Evolutionary conservation across 1,284 basidiomycete species (phyloP).

Genomic region (Moniliophthora roreri): DNA sequence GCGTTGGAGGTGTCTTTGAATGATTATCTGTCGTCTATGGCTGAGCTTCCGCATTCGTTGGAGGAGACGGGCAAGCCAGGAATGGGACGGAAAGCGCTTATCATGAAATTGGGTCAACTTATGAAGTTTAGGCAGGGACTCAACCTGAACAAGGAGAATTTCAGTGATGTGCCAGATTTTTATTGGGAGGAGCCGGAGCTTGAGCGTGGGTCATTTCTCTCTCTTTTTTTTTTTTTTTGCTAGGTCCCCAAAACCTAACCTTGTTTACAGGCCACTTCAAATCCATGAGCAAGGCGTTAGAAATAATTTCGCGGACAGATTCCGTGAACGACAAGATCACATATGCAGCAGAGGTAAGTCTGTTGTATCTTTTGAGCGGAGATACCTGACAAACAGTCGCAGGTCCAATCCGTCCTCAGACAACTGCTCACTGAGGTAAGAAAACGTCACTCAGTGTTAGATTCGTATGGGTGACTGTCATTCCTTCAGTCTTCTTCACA

Average conservation of each 20-base stretch:
- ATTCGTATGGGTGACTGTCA: constrained; percentile 5
- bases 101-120: constrained; percentile 85
- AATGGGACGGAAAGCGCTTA: constrained; percentile 73
- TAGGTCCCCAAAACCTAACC: not conserved
- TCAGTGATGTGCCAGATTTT: constrained; percentile 86
- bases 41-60: constrained; percentile 72
- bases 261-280: constrained; percentile 71
- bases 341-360: constrained; percentile 80
- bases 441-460: constrained; percentile 4
- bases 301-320: constrained; percentile 77
- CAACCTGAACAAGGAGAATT: constrained; percentile 85
- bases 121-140: constrained; percentile 87
- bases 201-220: constrained; percentile 53
- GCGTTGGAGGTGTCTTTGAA: constrained; percentile 83
- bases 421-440: constrained; percentile 77
- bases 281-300: constrained; percentile 76
- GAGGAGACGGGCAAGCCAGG: constrained; percentile 81
- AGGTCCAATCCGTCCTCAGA: constrained; percentile 72
- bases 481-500: constrained; percentile 71
- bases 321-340: constrained; percentile 91
- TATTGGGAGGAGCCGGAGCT: constrained; percentile 91
- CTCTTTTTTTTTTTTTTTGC: not conserved
- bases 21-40: constrained; percentile 78
- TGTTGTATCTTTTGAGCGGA: constrained; percentile 14
- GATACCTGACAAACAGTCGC: constrained; percentile 5